Base-by-base conservation (phyloP, 148 eudicot species). In the Vaccinium myrtillus region DNA sequence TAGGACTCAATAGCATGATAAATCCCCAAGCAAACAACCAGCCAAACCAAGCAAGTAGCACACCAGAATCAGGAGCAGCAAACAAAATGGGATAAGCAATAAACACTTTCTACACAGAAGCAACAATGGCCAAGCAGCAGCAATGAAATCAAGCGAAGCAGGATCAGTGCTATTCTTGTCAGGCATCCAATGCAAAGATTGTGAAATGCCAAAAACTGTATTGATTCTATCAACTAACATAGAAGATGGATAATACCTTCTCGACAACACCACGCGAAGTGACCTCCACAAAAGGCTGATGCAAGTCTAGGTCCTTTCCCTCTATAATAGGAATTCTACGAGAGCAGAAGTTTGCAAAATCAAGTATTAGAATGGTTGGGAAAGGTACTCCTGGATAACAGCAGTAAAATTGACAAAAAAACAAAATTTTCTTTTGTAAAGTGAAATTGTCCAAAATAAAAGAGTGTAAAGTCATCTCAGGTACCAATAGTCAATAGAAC, bases 231-330 rank as follows among this genome's bases (percentile, higher is more conserved):
- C 36, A 76, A 67, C 39, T 43, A 73, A 43, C 43, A 75, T 30
- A 65, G 55, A 85, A 76, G 13, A 61, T 69, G 71, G 23, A 74
- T 23, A 82, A 82, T 82, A 95, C 98, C 98, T 92, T 90, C 58
- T 90, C 92, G 39, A 97, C 84, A 77, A 98, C 99, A 79, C 99
- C 99, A 86, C 98, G 98, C 25, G 93, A 83, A 88, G 99, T 97
- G 36, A 97, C 99, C 89, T 97, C 99, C 81, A 97, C 93, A 85
- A 97, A 97, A 83, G 95, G 96, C 88, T 89, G 92, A 88, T 95
- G 95, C 86, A 97, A 88, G 88, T 97, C 98, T 86, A 97, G 95
- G 55, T 92, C 96, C 87, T 82, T 91, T 81, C 99, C 99, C 5
- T 96, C 99, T 39, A 97, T 93, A 84, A 94, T 89, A 8, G 98